Percentiles rank a stretch among this genome's conserved stretches.
Conservation (phyloP, 1,139 yeast genomes). For the Taphrina confusa region DNA sequence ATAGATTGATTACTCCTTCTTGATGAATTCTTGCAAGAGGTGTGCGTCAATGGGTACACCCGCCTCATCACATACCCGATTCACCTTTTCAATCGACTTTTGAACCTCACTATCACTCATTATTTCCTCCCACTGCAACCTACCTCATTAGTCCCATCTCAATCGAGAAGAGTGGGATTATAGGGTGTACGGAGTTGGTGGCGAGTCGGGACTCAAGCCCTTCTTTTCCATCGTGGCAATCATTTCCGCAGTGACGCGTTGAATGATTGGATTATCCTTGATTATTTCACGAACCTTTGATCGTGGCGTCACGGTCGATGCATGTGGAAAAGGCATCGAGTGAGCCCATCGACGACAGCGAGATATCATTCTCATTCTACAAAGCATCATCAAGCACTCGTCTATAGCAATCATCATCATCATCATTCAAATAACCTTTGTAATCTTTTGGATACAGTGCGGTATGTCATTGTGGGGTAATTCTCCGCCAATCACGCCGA, state of each 20-base stretch:
- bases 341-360: neutral
- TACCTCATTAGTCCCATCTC: neutral
- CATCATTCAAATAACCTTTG: too few relatives aligned
- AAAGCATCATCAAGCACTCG: too few relatives aligned
- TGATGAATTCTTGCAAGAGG: neutral
- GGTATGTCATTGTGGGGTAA: too few relatives aligned
- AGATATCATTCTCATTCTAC: too few relatives aligned
- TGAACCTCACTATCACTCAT: neutral
- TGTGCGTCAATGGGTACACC: slow-evolving; percentile 10
- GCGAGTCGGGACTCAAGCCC: neutral
- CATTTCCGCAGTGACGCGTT: neutral
- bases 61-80: slow-evolving; percentile 8
- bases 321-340: neutral
- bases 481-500: too few relatives aligned
- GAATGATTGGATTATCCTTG: neutral
- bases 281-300: neutral
- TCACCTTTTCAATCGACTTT: neutral
- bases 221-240: neutral
- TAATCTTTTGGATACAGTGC: too few relatives aligned
- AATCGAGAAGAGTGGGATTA: neutral
- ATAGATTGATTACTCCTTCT: neutral
- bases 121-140: slow-evolving; percentile 4
- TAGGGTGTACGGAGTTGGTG: slow-evolving; percentile 1
- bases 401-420: too few relatives aligned
- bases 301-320: neutral